Percentiles rank a stretch among this genome's conserved stretches.
Conservation (phyloP, 768 basidiomycete genomes). For the Kwoniella europaea region DNA sequence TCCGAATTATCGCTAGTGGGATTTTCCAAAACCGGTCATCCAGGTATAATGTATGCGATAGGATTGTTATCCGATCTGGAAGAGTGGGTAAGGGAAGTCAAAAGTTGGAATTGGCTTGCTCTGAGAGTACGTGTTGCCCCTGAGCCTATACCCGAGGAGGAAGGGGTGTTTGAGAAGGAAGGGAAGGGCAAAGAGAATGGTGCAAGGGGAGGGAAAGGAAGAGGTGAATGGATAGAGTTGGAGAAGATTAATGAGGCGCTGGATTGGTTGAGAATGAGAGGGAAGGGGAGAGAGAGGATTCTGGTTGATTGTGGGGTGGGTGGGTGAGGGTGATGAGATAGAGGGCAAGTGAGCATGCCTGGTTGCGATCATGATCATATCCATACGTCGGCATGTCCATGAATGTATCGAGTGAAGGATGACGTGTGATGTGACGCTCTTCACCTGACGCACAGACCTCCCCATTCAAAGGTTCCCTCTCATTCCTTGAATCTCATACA, state of each 20-base stretch:
- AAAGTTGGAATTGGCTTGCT: constrained; percentile 79
- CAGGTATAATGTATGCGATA: constrained; percentile 75
- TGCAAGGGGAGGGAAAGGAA: constrained; percentile 33
- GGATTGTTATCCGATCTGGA: constrained; percentile 65
- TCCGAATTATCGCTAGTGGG: constrained; percentile 65
- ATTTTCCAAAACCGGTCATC: constrained; percentile 76
- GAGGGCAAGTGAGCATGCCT: too few relatives aligned
- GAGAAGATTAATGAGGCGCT: constrained; percentile 73
- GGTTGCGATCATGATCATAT: too few relatives aligned
- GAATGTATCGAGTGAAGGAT: not conserved
- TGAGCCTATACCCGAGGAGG: constrained; percentile 14
- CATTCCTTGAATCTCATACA: too few relatives aligned
- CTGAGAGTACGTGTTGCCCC: constrained; percentile 65
- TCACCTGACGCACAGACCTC: not conserved
- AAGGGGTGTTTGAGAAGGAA: not conserved
- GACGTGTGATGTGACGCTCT: not conserved
- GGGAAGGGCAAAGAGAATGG: constrained; percentile 25
- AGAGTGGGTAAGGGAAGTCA: constrained; percentile 71
- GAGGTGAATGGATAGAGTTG: constrained; percentile 66
- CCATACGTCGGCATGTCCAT: not conserved
- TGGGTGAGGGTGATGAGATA: constrained; percentile 11
- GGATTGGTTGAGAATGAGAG: constrained; percentile 68
- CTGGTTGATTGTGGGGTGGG: constrained; percentile 73
- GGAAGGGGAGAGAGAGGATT: constrained; percentile 61
- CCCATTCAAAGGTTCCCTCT: too few relatives aligned